phyloP scores from a whole-genome alignment of 345 rosid species.

The Sonneratia alba region DNA sequence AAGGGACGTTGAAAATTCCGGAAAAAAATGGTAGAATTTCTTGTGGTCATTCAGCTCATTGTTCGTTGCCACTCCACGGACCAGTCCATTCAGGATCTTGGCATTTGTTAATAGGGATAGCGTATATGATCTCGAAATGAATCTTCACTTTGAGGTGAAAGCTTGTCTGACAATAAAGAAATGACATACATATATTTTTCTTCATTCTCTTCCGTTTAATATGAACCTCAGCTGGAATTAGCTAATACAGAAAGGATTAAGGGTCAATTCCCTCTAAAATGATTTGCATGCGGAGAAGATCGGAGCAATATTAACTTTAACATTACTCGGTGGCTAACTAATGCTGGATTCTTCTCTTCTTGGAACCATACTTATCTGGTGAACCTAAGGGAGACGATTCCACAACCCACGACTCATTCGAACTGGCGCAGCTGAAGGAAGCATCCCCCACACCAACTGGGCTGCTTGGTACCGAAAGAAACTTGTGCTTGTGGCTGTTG shows the following conservation, averaged over 20 bases:
- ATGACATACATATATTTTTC: not conserved
- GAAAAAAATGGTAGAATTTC: no score
- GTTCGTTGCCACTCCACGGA: no score
- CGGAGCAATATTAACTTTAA: not conserved
- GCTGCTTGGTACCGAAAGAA: slow-evolving; percentile 27
- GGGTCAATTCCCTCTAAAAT: not conserved
- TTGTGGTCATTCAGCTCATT: no score
- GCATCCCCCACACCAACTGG: slow-evolving; percentile 51
- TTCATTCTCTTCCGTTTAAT: not conserved
- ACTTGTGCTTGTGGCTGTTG: slow-evolving; percentile 34
- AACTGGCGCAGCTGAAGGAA: slow-evolving; percentile 55
- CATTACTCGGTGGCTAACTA: slow-evolving; percentile 13
- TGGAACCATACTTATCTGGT: slow-evolving; percentile 28
- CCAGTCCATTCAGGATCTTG: not conserved
- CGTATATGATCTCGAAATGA: not conserved
- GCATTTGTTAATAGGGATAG: not conserved
- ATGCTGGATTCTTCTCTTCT: slow-evolving; percentile 55
- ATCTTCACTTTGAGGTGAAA: not conserved
- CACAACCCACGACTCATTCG: slow-evolving; percentile 48
- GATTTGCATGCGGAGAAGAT: not conserved
- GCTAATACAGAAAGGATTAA: not conserved
- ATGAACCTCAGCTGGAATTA: not conserved
- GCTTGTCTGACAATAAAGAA: not conserved
- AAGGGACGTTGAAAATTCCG: no score
- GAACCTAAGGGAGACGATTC: slow-evolving; percentile 34